phyloP scores from a whole-genome alignment of 164 flowering plant species.

The Kingdonia uniflora region DNA sequence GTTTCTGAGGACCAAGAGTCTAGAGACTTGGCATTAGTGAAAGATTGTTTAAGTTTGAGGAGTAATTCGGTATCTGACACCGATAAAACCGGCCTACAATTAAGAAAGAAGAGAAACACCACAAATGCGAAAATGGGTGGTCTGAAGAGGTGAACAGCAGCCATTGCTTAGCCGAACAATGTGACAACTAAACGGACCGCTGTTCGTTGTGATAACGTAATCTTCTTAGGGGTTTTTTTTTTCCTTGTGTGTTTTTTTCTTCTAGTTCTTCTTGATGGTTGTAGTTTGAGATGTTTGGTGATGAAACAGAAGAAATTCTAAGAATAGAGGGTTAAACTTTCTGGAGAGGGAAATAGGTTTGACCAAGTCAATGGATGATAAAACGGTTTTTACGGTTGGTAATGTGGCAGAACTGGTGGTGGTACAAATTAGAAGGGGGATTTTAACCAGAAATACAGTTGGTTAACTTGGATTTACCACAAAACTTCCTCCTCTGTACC shows the following conservation, averaged over 20 bases:
- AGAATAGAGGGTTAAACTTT: no score
- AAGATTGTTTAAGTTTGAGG: constrained; percentile 40
- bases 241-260: background rate
- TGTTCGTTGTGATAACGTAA: background rate
- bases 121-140: constrained; percentile 4
- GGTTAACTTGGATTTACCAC: no score
- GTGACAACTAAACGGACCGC: background rate
- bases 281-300: background rate
- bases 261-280: background rate
- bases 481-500: no score
- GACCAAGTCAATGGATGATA: no score
- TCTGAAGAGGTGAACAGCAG: constrained; percentile 37
- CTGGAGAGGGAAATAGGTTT: no score
- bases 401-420: no score
- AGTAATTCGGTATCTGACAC: constrained; percentile 48
- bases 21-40: constrained; percentile 22
- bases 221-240: background rate
- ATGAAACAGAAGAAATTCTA: no score
- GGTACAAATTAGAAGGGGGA: no score
- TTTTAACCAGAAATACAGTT: no score
- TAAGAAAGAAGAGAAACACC: constrained; percentile 9
- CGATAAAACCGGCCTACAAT: constrained; percentile 11
- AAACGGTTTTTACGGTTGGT: no score
- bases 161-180: constrained; percentile 24
- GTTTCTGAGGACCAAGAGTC: constrained; percentile 36